Base-by-base conservation (phyloP, 2,329 filamentous ascomycete species). In the Aureobasidium zeae region DNA sequence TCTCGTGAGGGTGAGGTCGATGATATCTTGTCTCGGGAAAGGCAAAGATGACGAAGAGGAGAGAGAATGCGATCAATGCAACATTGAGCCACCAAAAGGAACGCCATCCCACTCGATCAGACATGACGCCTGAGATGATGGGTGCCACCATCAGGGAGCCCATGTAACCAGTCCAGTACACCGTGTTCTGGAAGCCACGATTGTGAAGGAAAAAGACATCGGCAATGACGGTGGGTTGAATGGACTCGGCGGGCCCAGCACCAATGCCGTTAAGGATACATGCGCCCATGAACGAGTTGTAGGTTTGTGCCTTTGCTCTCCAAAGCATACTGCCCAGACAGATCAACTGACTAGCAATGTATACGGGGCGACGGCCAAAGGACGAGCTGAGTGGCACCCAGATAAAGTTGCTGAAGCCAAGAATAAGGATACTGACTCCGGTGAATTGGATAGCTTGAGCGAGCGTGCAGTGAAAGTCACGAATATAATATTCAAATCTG, bases 51-150 rank as follows among this genome's bases (percentile, higher is more conserved):
- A 72, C 65, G 54, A 75, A 63, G 4, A 77, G 21, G 16, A 73
- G 59, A 0, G 69, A 68, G 3, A 73, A 53, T 1, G 62, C 70
- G 2, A 77, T 58, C 2, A 81, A 38, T 1, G 56, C 77, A 2
- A 74, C 71, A 49, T 80, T 79, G 49, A 81, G 63, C 77, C 77
- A 81, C 73, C 76, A 81, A 57, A 81, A 81, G 53, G 63, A 76
- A 19, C 74, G 64, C 72, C 74, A 79, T 35, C 76, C 76, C 3
- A 71, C 56, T 25, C 73, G 67, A 31, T 72, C 62, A 1, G 75
- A 69, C 76, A 82, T 81, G 0, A 72, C 61, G 1, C 78, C 78
- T 1, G 74, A 65, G 35, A 79, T 67, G 46, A 79, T 79, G 2
- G 73, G 73, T 3, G 67, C 72, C 39, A 74, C 69, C 74, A 77